These are phyloP conservation scores for Venturia pyrina DNA, from an alignment of 2,329 filamentous ascomycete species.

Conservation along the genomic window DNA sequence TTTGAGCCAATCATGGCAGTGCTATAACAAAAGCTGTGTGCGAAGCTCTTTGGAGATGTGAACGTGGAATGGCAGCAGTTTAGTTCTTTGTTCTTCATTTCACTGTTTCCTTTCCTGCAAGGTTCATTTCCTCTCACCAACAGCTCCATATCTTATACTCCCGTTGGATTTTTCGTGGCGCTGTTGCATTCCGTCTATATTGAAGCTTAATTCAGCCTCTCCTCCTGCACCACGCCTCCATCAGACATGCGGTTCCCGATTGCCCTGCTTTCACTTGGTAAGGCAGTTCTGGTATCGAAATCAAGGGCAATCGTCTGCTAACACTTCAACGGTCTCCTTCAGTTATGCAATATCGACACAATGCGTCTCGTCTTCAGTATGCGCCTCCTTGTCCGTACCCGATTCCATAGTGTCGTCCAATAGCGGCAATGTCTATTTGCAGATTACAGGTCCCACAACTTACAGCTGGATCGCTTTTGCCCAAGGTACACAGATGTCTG, in stretches of 20 bases:
- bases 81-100: neutral
- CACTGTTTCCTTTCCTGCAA: neutral
- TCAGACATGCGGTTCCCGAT: neutral
- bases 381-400: conserved; percentile 42
- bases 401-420: conserved; percentile 40
- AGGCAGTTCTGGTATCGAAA: neutral
- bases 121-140: neutral
- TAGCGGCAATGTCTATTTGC: conserved; percentile 46
- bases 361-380: conserved; percentile 36
- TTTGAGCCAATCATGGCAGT: neutral
- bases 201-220: neutral
- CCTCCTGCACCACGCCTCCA: neutral
- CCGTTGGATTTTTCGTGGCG: neutral
- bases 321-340: neutral
- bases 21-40: neutral
- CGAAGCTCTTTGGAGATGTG: neutral
- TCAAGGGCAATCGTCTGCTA: neutral
- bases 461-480: conserved; percentile 47
- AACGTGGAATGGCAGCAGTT: neutral
- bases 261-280: neutral
- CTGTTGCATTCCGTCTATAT: neutral
- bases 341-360: neutral
- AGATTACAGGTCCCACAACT: conserved; percentile 42
- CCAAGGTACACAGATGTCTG: conserved; percentile 45
- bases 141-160: neutral